Percentiles rank a stretch among this genome's conserved stretches.
Evolutionary conservation across 1,284 basidiomycete species (phyloP).

Genomic region (Moesziomyces parantarcticus): DNA sequence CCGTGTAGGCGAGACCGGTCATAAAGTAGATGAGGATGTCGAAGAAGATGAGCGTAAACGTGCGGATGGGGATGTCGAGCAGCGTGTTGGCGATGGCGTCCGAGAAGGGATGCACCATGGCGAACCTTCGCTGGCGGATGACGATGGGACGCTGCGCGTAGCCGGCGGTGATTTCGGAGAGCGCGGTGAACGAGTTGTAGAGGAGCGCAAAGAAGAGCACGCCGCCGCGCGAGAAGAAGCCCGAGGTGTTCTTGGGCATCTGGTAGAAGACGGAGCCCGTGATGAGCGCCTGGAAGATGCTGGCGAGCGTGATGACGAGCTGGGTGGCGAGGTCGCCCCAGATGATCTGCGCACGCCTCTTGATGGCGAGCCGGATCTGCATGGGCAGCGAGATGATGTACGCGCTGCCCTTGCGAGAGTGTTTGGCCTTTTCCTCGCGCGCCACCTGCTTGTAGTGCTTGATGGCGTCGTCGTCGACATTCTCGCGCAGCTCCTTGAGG

Average conservation of each 20-base stretch:
- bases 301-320: conserved; percentile 62
- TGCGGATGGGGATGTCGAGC: conserved; percentile 59
- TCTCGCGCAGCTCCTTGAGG: conserved; percentile 23
- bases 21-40: conserved; percentile 62
- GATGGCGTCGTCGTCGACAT: conserved; percentile 24
- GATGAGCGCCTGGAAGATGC: conserved; percentile 74
- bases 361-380: conserved; percentile 77
- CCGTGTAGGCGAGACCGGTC: conserved; percentile 43
- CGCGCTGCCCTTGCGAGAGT: conserved; percentile 26
- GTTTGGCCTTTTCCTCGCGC: conserved; percentile 46
- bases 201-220: conserved; percentile 57
- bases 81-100: conserved; percentile 52
- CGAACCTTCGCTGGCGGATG: conserved; percentile 57
- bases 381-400: conserved; percentile 57
- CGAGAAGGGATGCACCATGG: conserved; percentile 56
- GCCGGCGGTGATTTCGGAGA: conserved; percentile 61
- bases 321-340: conserved; percentile 72
- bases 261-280: conserved; percentile 81
- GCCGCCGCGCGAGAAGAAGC: conserved; percentile 84
- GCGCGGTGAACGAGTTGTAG: conserved; percentile 71
- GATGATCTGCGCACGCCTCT: conserved; percentile 76
- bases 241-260: conserved; percentile 74
- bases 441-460: conserved; percentile 40
- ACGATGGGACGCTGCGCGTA: conserved; percentile 59
- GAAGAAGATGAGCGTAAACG: conserved; percentile 41